phyloP scores from a whole-genome alignment of 768 basidiomycete species.

The Candolleomyces eurysporus region DNA sequence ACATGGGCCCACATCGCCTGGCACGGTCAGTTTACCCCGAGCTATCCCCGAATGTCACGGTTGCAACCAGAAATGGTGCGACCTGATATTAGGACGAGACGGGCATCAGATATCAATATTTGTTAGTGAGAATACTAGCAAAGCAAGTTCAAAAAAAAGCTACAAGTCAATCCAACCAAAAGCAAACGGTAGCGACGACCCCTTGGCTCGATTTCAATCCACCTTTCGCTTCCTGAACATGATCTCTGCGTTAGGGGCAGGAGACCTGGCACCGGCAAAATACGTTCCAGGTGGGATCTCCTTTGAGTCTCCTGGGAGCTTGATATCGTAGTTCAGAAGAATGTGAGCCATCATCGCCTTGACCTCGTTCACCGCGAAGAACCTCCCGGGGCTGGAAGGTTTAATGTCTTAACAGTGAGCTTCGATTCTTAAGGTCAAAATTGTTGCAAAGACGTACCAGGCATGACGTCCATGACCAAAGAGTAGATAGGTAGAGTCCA shows the following conservation, averaged over 20 bases:
- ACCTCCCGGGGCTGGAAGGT: constrained; percentile 33
- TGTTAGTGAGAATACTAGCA: too few relatives aligned
- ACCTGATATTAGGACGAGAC: too few relatives aligned
- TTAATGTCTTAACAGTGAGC: not conserved
- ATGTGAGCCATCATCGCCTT: constrained; percentile 37
- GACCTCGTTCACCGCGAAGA: constrained; percentile 37
- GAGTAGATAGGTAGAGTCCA: constrained; percentile 20
- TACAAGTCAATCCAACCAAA: too few relatives aligned
- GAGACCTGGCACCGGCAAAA: not conserved
- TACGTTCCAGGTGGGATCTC: not conserved
- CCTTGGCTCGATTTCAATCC: too few relatives aligned
- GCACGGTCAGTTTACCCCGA: too few relatives aligned
- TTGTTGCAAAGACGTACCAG: constrained; percentile 17
- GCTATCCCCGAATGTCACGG: too few relatives aligned
- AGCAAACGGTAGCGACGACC: too few relatives aligned
- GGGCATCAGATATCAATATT: too few relatives aligned
- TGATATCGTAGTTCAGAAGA: constrained; percentile 37
- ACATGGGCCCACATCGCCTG: too few relatives aligned
- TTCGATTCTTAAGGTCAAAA: not conserved
- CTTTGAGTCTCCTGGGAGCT: constrained; percentile 12
- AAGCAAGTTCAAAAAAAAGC: too few relatives aligned
- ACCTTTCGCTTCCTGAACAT: constrained; percentile 10
- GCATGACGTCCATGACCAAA: constrained; percentile 32
- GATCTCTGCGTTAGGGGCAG: constrained; percentile 5
- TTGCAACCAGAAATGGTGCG: too few relatives aligned